A percentile compares a stretch with the other conserved stretches of the same genome.
Conservation (phyloP, 192 early-diverging fungal species). For the Coemansia sp. region DNA sequence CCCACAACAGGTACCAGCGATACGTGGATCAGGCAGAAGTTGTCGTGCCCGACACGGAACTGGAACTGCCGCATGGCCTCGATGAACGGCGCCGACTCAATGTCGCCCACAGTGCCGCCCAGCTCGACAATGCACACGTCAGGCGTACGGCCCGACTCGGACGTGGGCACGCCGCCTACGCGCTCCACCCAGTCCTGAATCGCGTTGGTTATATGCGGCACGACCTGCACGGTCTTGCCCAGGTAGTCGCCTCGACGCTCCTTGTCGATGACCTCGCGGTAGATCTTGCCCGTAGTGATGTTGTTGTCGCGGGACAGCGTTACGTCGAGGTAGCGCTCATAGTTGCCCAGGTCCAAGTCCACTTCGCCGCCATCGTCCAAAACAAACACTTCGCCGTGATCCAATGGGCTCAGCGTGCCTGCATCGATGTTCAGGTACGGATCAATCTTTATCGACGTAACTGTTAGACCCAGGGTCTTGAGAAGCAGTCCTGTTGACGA, state of each 20-base stretch:
- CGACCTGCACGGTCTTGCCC: conserved; percentile 98
- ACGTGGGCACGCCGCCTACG: conserved; percentile 85
- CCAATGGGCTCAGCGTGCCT: conserved; percentile 92
- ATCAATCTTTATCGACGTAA: conserved; percentile 99
- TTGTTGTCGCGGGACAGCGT: conserved; percentile 95
- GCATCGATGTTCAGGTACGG: conserved; percentile 99
- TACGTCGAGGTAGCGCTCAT: conserved; percentile 96
- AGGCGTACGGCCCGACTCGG: conserved; percentile 63
- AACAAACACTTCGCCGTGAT: conserved; percentile 99
- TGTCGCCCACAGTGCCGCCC: conserved; percentile 98
- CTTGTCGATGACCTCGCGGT: conserved; percentile 91
- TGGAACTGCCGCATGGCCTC: conserved; percentile 99
- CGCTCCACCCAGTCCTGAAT: conserved; percentile 99
- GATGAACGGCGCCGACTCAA: conserved; percentile 98
- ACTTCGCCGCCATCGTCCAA: conserved; percentile 98
- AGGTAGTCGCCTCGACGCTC: conserved; percentile 95
- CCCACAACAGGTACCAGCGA: conserved; percentile 97
- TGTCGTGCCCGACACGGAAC: conserved; percentile 97
- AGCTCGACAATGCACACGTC: conserved; percentile 98
- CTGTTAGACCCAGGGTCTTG: conserved; percentile 85
- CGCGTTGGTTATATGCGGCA: conserved; percentile 95
- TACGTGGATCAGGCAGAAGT: conserved; percentile 97
- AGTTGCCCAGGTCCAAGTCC: conserved; percentile 98
- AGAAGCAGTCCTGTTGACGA: conserved; percentile 94
- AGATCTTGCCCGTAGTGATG: conserved; percentile 99